These are phyloP conservation scores for Patellaria atrata DNA, from an alignment of 495 filamentous ascomycete genomes.

Conservation along the genomic window DNA sequence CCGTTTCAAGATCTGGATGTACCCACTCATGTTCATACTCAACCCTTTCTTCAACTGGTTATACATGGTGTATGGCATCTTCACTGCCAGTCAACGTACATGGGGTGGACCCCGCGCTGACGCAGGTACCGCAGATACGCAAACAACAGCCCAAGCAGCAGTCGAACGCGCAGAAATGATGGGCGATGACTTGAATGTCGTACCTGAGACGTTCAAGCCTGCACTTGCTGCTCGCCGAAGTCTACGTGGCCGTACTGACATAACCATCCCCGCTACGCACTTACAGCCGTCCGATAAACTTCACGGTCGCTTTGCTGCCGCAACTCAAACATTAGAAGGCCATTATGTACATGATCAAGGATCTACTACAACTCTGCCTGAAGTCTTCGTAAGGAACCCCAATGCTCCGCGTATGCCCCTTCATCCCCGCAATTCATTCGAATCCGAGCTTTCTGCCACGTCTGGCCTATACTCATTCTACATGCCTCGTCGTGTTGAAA, in stretches of 20 bases:
- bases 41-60: constrained; percentile 98
- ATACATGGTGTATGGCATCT: constrained; percentile 82
- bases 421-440: constrained; percentile 51
- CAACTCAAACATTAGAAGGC: constrained; percentile 44
- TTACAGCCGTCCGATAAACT: constrained; percentile 59
- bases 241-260: constrained; percentile 21
- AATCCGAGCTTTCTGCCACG: constrained; percentile 49
- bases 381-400: constrained; percentile 32
- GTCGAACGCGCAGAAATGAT: constrained; percentile 63
- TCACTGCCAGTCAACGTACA: constrained; percentile 87
- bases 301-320: constrained; percentile 55
- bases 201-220: constrained; percentile 77
- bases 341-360: constrained; percentile 50
- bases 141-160: constrained; percentile 70
- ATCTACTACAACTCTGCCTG: constrained; percentile 27
- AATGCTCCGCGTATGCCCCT: constrained; percentile 36
- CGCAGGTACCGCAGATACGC: constrained; percentile 64
- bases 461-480: constrained; percentile 52
- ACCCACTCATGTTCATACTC: constrained; percentile 87
- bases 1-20: constrained; percentile 85
- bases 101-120: constrained; percentile 95
- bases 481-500: constrained; percentile 65
- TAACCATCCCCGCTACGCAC: constrained; percentile 35
- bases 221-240: constrained; percentile 41
- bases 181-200: constrained; percentile 85